Evolutionary conservation across 176 grass and related monocot genomes (phyloP).

Genomic region (Ampelocalamus luodianensis): DNA sequence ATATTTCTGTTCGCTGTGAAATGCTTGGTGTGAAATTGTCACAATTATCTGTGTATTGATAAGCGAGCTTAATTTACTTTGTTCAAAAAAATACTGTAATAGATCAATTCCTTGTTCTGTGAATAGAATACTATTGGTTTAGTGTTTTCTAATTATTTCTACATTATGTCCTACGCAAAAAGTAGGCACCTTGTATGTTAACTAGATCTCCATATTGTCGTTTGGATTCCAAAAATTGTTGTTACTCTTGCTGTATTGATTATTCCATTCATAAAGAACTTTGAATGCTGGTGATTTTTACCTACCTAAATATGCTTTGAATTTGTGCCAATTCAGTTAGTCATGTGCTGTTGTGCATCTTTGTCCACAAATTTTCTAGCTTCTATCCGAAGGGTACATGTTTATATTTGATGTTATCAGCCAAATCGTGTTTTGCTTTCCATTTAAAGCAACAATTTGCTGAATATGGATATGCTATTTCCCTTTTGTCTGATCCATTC

Average conservation of each 20-base stretch:
- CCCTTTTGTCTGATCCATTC: not conserved
- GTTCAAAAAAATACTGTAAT: not conserved
- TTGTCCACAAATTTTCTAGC: not conserved
- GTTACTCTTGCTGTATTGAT: not conserved
- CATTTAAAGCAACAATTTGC: not conserved
- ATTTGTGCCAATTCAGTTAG: not conserved
- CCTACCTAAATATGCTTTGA: not conserved
- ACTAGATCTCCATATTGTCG: not conserved
- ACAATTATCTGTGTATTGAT: not conserved
- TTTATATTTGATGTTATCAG: not conserved
- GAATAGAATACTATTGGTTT: not conserved
- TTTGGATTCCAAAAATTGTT: not conserved
- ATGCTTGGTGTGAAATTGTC: constrained; percentile 6
- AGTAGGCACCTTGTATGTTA: not conserved
- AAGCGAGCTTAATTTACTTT: not conserved
- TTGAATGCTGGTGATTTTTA: not conserved
- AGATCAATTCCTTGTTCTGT: not conserved
- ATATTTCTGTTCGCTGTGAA: not conserved
- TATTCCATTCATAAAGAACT: not conserved
- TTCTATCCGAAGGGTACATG: not conserved
- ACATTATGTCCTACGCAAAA: not conserved
- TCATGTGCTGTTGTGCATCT: not conserved
- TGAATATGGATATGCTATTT: not conserved
- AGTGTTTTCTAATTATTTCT: not conserved
- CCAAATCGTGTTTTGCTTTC: not conserved